Evolutionary conservation across 176 grass and related monocot species (phyloP).

Genomic region (Aegilops umbellulata): DNA sequence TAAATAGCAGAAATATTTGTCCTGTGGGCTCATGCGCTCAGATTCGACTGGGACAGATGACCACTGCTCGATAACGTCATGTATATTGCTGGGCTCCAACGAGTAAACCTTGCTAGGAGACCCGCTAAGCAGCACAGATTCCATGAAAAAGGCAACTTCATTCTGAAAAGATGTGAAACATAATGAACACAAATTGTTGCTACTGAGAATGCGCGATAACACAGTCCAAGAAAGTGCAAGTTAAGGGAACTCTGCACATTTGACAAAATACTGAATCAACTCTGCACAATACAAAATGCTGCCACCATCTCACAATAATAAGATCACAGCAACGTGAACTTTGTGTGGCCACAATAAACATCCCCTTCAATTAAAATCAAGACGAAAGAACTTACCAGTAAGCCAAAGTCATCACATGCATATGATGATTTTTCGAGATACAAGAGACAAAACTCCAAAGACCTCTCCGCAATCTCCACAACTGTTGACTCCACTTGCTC

Average conservation of each 20-base stretch:
- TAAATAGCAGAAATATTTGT: conserved; percentile 63
- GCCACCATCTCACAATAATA: conserved; percentile 15
- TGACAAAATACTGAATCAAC: conserved; percentile 20
- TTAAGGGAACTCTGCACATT: background rate
- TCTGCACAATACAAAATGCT: conserved; percentile 12
- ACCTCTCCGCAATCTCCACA: conserved; percentile 67
- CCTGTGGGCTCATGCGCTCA: conserved; percentile 39
- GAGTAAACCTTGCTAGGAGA: conserved; percentile 37
- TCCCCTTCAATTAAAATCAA: conserved; percentile 20
- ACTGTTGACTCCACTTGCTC: conserved; percentile 63
- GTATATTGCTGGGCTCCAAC: conserved; percentile 40
- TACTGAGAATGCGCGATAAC: background rate
- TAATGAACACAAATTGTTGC: conserved; percentile 11
- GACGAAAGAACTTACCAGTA: conserved; percentile 49
- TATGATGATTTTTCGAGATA: conserved; percentile 80
- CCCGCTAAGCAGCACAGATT: conserved; percentile 55
- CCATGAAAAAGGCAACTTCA: conserved; percentile 54
- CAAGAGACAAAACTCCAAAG: conserved; percentile 74
- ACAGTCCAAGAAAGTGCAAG: conserved; percentile 18
- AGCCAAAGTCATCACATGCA: conserved; percentile 68
- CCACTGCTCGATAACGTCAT: conserved; percentile 60
- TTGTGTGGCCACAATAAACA: conserved; percentile 11
- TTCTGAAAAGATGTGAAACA: conserved; percentile 56
- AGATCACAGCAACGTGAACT: conserved; percentile 19
- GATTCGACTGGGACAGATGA: conserved; percentile 45